A percentile compares a stretch with the other conserved stretches of the same genome.
Evolutionary conservation across 1,139 yeast genomes (phyloP).

Genomic region (Candida smagusa): DNA sequence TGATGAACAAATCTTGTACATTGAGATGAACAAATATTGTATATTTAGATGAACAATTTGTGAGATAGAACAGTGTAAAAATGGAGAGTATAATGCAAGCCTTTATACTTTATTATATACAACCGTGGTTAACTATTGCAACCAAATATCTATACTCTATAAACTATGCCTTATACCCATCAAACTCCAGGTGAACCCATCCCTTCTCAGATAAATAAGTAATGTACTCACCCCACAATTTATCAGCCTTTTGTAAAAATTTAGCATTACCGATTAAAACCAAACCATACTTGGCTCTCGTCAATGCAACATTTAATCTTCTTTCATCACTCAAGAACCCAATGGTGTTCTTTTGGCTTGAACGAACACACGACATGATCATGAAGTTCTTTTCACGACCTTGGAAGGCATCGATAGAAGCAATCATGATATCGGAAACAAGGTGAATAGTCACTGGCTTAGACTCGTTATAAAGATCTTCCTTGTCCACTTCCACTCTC

Average conservation of each 20-base stretch:
- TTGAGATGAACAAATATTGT: too few species aligned
- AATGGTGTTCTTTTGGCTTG: constrained; percentile 46
- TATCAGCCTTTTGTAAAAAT: constrained; percentile 46
- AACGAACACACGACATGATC: constrained; percentile 60
- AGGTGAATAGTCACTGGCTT: constrained; percentile 57
- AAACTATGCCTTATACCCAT: too few species aligned
- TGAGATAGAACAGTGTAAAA: too few species aligned
- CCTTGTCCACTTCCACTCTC: constrained; percentile 52
- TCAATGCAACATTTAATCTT: constrained; percentile 60
- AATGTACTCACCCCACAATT: constrained; percentile 55
- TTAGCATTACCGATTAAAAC: constrained; percentile 54
- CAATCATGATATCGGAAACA: constrained; percentile 65
- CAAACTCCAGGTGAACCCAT: constrained; percentile 11
- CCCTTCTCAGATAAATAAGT: constrained; percentile 14
- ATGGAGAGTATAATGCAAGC: too few species aligned
- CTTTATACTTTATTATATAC: too few species aligned
- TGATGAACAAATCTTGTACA: too few species aligned
- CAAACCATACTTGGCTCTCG: constrained; percentile 59
- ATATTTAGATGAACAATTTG: too few species aligned
- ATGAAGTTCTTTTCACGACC: constrained; percentile 62
- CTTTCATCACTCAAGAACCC: constrained; percentile 59
- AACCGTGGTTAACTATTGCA: too few species aligned
- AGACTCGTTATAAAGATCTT: constrained; percentile 47
- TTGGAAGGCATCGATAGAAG: constrained; percentile 67
- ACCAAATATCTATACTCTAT: too few species aligned